These are phyloP conservation scores for Coemansia sp. DNA, from an alignment of 192 early-diverging fungal genomes.

Conservation along the genomic window DNA sequence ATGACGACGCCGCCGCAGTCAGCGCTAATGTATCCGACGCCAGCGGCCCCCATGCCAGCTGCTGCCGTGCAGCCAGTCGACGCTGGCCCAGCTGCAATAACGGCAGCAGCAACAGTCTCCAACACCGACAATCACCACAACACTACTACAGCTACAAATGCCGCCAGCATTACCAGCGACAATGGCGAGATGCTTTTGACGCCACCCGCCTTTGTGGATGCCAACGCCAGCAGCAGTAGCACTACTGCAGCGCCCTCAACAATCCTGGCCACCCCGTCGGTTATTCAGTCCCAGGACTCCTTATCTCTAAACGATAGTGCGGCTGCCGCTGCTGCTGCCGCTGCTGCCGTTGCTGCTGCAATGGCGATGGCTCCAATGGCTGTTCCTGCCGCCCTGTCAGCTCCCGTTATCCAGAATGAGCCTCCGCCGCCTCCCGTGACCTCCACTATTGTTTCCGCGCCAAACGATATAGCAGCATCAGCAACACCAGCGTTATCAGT, in stretches of 20 bases:
- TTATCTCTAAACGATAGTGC: slow-evolving; percentile 4
- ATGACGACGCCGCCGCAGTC: slow-evolving; percentile 7
- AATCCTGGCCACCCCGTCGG: background rate
- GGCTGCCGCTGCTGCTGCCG: slow-evolving; percentile 1
- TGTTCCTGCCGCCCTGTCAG: background rate
- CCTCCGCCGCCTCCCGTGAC: too few species aligned
- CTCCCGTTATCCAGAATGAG: background rate
- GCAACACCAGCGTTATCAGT: too few species aligned
- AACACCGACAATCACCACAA: background rate
- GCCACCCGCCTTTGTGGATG: background rate
- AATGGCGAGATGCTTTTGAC: slow-evolving; percentile 8
- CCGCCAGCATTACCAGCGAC: background rate
- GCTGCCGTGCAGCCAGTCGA: background rate
- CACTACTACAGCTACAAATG: slow-evolving; percentile 1
- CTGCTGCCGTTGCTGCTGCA: background rate
- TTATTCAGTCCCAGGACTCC: background rate
- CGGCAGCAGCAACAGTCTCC: background rate
- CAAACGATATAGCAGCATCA: too few species aligned
- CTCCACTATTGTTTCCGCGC: too few species aligned
- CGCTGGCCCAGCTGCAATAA: background rate
- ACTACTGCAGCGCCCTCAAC: background rate
- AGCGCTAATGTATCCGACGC: background rate
- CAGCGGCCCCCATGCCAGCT: background rate
- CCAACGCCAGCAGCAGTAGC: background rate
- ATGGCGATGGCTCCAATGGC: slow-evolving; percentile 3